Evolutionary conservation across 768 basidiomycete genomes (phyloP), one percentile per base, ranked within the genome.

Genomic region (Plicaturopsis crispa): DNA sequence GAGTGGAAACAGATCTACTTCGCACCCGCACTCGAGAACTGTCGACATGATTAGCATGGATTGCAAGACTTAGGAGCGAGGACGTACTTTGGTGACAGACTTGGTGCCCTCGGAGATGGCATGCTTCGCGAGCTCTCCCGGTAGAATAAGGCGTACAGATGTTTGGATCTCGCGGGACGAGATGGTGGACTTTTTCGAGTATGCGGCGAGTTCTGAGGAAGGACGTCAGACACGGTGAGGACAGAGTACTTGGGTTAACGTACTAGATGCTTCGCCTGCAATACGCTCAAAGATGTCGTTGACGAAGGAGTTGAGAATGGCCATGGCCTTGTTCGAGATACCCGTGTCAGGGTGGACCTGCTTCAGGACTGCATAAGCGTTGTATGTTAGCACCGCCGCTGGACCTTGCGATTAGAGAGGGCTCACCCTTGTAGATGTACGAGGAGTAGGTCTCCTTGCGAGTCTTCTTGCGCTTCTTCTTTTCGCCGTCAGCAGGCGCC

Each of bases 181-280:
- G 61, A 98, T 98, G 31, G 94, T 97, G 3, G 94, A 96, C 66
- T 96, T 94, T 78, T 97, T 94, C 40, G 93, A 96, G 75, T 98
- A 98, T 1, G 89, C 78, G 40, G 93, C 91, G 54, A 98, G 90
- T 67, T 94, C 87, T 90, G 51, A 4, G 31, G 8, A 18, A 24
- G 2, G 2, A 7, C 3, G 3, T 40, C 38, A 43, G 41, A 36
- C 16, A 20, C 6, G 13, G 22, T 26, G 3, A 24, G 23, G 6
- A 11, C 1, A n/a, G 18, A 17, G 20, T 6, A 23, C 33, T 6
- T 0, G 30, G 35, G 24, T 50, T 6, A 11, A 64, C 84, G 42
- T 38, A 89, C 87, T 89, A 47, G 86, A 89, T 36, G 89, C 88
- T 51, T 90, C 88, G 11, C 78, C 80, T 4, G 88, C 90, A 56